Evolutionary conservation across 495 filamentous ascomycete species (phyloP).

Genomic region (Apiosordaria backusii): DNA sequence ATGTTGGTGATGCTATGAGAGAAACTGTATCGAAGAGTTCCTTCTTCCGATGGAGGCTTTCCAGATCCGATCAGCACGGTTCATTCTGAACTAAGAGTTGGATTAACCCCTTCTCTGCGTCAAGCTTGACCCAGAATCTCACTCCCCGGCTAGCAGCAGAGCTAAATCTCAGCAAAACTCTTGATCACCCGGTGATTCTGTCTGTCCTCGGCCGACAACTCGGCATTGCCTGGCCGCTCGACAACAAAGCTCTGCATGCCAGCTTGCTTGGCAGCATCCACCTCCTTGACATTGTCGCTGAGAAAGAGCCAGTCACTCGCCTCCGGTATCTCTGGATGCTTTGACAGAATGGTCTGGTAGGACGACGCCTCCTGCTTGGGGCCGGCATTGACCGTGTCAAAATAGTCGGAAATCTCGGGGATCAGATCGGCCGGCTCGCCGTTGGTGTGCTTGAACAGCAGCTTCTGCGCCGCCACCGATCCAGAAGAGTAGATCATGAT

Average conservation of each 20-base stretch:
- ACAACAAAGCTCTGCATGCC: conserved; percentile 61
- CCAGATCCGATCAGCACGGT: not conserved
- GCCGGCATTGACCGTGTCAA: conserved; percentile 73
- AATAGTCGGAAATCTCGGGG: conserved; percentile 54
- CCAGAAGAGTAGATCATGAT: conserved; percentile 71
- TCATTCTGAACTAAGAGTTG: not conserved
- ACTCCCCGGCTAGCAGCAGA: not conserved
- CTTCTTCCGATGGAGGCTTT: not conserved
- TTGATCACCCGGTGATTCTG: conserved; percentile 41
- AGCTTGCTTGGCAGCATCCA: conserved; percentile 59
- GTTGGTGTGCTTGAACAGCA: conserved; percentile 65
- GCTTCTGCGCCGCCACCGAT: conserved; percentile 66
- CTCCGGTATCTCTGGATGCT: conserved; percentile 36
- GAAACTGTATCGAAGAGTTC: not conserved
- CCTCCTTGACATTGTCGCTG: conserved; percentile 68
- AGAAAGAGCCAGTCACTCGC: conserved; percentile 58
- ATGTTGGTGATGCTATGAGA: not conserved
- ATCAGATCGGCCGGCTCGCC: conserved; percentile 53
- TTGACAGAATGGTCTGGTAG: conserved; percentile 55
- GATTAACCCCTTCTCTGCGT: not conserved
- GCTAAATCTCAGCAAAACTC: conserved; percentile 43
- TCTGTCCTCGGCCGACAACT: conserved; percentile 45
- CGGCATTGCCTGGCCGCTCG: conserved; percentile 61
- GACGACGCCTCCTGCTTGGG: conserved; percentile 58
- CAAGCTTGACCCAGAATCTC: not conserved